Base-by-base conservation (phyloP, 441 rosid species). In the Populus hybrid region DNA sequence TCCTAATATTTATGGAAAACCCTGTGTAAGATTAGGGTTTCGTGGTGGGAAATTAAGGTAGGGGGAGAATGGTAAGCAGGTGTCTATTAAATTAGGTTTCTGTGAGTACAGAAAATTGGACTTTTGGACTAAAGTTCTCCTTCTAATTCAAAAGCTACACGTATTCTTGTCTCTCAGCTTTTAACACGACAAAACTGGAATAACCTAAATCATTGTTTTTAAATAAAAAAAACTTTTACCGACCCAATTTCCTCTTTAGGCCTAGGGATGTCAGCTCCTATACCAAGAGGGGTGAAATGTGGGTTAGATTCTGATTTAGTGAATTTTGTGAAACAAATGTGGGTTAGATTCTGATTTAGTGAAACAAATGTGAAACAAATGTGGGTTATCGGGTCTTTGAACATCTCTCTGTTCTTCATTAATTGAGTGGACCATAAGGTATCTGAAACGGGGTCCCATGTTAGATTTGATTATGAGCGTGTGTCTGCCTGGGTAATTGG, bases 371-470 rank as follows among this genome's bases (percentile, higher is more conserved):
- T 14, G 35, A 42, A 42, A 59, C 35, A 67, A 78, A 50, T 40
- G 36, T 63, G 40, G 72, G 84, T 59, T 26, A 81, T 36, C 72
- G 67, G 67, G 67, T 23, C 3, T 69, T 72, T 77, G 73, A 73
- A n/a, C 73, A 50, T 81, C 81, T 80, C 10, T 10, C 42, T 10
- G 77, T 66, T 73, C 12, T 35, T 46, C 69, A 82, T 80, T 70
- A 16, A 79, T 50, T 36, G 23, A 64, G 78, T 83, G 84, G 86
- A 83, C 32, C 87, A 80, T 69, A 30, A 12, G 64, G 63, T 57
- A 77, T 81, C 83, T 26, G 6, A 65, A 14, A 63, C 40, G 77
- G 85, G 89, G 65, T 69, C 85, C 74, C 63, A 63, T 78, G 81
- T 69, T 77, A n/a, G 88, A 84, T 86, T 78, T 81, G 38, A 84